A percentile compares a stretch with the other conserved stretches of the same genome.
phyloP scores from a whole-genome alignment of 2,329 filamentous ascomycete species.

The Penicillium sp. region DNA sequence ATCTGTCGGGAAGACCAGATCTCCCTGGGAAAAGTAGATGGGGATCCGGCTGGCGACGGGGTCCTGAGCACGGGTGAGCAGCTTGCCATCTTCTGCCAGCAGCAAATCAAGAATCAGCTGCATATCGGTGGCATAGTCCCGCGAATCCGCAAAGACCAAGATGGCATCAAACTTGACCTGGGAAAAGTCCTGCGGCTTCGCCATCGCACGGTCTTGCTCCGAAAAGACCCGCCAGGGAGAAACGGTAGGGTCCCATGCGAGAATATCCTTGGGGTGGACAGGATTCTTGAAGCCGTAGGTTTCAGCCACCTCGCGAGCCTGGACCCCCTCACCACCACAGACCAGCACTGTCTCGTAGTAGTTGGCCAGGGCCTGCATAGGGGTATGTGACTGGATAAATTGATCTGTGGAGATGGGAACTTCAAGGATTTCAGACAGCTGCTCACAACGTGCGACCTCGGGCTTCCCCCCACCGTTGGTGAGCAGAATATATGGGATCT shows the following conservation, averaged over 20 bases:
- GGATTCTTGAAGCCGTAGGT: constrained; percentile 69
- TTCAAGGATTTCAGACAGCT: constrained; percentile 61
- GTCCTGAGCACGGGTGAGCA: constrained; percentile 61
- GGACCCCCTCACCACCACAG: constrained; percentile 68
- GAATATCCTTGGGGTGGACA: constrained; percentile 66
- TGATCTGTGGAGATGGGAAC: constrained; percentile 63
- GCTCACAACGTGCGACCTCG: constrained; percentile 58
- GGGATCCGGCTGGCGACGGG: constrained; percentile 61
- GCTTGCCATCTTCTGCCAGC: constrained; percentile 60
- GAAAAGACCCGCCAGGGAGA: constrained; percentile 65
- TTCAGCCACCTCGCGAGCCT: constrained; percentile 67
- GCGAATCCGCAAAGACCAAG: constrained; percentile 67
- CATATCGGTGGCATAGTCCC: constrained; percentile 69
- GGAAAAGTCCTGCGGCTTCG: constrained; percentile 64
- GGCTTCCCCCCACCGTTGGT: constrained; percentile 71
- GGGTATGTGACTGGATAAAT: constrained; percentile 72
- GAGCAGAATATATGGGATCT: constrained; percentile 68
- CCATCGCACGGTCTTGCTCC: constrained; percentile 60
- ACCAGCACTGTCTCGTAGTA: constrained; percentile 73
- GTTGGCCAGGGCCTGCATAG: constrained; percentile 68
- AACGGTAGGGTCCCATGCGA: constrained; percentile 62
- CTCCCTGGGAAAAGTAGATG: constrained; percentile 66
- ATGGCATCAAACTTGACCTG: constrained; percentile 68
- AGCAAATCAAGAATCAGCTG: constrained; percentile 71
- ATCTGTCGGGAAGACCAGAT: constrained; percentile 59